Conservation (phyloP, 2,329 filamentous ascomycete species). For the Thielaviopsis populi region DNA sequence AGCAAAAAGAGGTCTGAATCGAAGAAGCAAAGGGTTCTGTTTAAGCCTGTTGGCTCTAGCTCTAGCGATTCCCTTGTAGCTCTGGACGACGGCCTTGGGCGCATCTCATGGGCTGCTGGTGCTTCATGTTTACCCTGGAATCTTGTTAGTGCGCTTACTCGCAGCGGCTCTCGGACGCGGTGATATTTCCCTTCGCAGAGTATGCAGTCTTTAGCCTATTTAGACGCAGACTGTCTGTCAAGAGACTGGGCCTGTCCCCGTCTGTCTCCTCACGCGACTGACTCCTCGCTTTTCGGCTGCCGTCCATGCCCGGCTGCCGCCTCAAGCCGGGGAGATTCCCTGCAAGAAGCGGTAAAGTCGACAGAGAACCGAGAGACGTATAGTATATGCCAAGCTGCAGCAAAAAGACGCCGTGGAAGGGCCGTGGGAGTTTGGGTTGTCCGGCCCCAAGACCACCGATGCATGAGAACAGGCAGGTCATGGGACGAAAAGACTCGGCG, state of each 20-base stretch:
- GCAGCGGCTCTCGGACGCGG: neutral
- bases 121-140: neutral
- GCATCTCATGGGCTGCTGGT: no score
- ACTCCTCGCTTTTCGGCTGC: neutral
- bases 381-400: neutral
- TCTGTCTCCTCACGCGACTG: neutral
- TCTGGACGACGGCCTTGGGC: no score
- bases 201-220: neutral
- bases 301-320: neutral
- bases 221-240: neutral
- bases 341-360: neutral
- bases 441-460: neutral
- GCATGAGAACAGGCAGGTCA: neutral
- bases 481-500: neutral
- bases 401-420: neutral
- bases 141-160: constrained; percentile 2
- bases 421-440: neutral
- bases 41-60: neutral
- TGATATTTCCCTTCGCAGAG: neutral
- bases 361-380: neutral
- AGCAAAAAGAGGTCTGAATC: neutral
- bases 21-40: neutral
- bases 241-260: neutral
- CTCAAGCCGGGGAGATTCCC: neutral
- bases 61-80: no score